These are phyloP conservation scores for Thermochaetoides dissita DNA, from an alignment of 2,329 filamentous ascomycete genomes.

Conservation along the genomic window DNA sequence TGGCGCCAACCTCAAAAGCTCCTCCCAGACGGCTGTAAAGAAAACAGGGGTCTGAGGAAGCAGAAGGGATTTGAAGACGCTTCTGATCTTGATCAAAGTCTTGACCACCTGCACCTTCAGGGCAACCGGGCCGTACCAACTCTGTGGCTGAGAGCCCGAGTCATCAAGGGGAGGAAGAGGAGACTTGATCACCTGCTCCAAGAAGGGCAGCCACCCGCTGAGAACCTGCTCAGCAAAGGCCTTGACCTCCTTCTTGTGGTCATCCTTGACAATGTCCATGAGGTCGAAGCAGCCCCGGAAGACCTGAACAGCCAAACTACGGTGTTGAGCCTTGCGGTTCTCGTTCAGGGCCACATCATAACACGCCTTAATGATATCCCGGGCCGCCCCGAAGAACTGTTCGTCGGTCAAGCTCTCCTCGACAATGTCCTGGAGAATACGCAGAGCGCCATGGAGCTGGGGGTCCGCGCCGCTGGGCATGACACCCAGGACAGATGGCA, in stretches of 20 bases:
- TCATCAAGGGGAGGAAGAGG: slow-evolving; percentile 54
- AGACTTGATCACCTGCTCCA: slow-evolving; percentile 63
- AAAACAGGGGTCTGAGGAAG: slow-evolving; percentile 69
- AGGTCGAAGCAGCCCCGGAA: slow-evolving; percentile 89
- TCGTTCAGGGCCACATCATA: slow-evolving; percentile 71
- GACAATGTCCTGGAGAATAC: slow-evolving; percentile 77
- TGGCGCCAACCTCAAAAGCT: slow-evolving; percentile 58
- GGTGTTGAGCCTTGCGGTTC: slow-evolving; percentile 57
- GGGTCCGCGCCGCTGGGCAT: slow-evolving; percentile 62
- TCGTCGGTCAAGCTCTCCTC: slow-evolving; percentile 88
- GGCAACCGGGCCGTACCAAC: slow-evolving; percentile 69
- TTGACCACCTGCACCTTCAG: slow-evolving; percentile 91
- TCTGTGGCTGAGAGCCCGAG: slow-evolving; percentile 40
- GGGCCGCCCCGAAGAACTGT: slow-evolving; percentile 83
- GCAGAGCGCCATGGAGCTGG: slow-evolving; percentile 78
- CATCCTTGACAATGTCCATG: slow-evolving; percentile 91
- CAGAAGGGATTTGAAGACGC: slow-evolving; percentile 68
- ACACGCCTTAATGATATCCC: slow-evolving; percentile 70
- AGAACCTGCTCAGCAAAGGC: slow-evolving; percentile 79
- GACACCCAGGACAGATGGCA: slow-evolving; percentile 64
- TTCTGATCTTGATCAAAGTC: slow-evolving; percentile 77
- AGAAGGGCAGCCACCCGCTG: slow-evolving; percentile 77
- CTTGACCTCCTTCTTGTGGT: slow-evolving; percentile 75
- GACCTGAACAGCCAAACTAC: slow-evolving; percentile 76
- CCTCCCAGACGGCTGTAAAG: slow-evolving; percentile 81